Base-by-base conservation (phyloP, 2,329 filamentous ascomycete genomes). In the Xylariaceae sp. region DNA sequence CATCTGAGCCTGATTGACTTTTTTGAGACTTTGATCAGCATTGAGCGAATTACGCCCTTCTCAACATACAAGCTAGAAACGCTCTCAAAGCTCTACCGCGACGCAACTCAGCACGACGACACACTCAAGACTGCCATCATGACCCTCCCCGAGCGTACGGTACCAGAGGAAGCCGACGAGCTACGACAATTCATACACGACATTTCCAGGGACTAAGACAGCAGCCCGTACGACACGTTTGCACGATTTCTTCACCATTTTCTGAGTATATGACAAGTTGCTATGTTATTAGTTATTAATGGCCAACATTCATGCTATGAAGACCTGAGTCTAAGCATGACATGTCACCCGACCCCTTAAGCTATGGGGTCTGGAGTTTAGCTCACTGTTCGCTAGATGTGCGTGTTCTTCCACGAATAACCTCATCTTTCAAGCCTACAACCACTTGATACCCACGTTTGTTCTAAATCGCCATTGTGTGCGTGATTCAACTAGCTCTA, bases 1-100 rank as follows among this genome's bases (percentile, higher is more conserved):
- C 76, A 79, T 49, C 70, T 80, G 5, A 80, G 64, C 56, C 73
- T 83, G 17, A 70, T 81, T n/a, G 79, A 82, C 62, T 84, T 82
- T 60, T 80, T 80, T 64, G 79, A 83, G 71, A 71, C 73, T 6
- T 72, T 83, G 17, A 70, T 83, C 34, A 78, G 75, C 53, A 72
- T 80, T 39, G 75, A 82, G 73, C 72, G 78, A 11, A 69, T 78
- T 3, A 73, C 76, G 0, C 72, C 71, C 11, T 74, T 70, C 53
- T 73, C 65, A 56, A 70, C 70, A 0, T 71, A 73, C 55, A 74
- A 74, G 58, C 72, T 78, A 17, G 69, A 68, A 3, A 67, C 73
- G 6, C 68, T 79, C 2, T 69, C 73, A 34, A 69, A 68, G 7
- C 60, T 83, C 3, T 68, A 83, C n/a, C 67, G 66, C 39, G 71